phyloP scores from a whole-genome alignment of 176 grass and related monocot species.

The Aechmea fasciata region DNA sequence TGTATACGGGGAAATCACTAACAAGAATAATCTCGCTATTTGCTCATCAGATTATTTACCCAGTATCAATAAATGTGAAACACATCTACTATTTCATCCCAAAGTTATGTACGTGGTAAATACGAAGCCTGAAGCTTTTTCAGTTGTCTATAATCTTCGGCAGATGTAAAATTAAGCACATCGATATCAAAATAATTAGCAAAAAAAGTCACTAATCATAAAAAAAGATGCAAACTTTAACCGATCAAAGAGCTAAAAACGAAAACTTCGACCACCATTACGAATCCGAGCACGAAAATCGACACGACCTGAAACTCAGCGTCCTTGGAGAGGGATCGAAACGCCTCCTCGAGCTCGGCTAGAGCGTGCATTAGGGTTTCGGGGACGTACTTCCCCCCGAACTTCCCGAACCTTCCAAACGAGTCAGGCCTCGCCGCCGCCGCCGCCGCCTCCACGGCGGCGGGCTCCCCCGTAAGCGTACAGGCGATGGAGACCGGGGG shows the following conservation, averaged over 20 bases:
- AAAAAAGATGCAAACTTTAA: neutral
- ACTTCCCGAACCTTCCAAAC: conserved; percentile 71
- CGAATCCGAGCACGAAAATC: neutral
- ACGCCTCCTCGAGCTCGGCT: conserved; percentile 67
- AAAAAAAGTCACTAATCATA: neutral
- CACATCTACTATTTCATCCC: too few species aligned
- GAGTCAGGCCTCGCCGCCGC: conserved; percentile 38
- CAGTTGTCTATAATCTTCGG: too few species aligned
- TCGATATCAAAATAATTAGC: too few species aligned
- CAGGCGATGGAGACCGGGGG: conserved; percentile 35
- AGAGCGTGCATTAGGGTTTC: conserved; percentile 95
- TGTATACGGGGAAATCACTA: too few species aligned
- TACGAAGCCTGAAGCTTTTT: too few species aligned
- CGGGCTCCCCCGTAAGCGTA: conserved; percentile 1
- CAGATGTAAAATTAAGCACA: too few species aligned
- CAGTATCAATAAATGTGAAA: too few species aligned
- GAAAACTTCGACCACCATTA: neutral
- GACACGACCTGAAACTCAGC: conserved; percentile 61
- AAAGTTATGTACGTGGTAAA: too few species aligned
- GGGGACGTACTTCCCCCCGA: conserved; percentile 94
- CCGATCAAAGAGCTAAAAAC: conserved; percentile 8
- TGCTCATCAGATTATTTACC: too few species aligned
- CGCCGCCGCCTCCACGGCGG: conserved; percentile 6
- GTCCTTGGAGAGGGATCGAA: conserved; percentile 55
- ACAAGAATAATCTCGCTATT: too few species aligned